Evolutionary conservation across 805 yeast species (phyloP).

Genomic region (Vanderwaltozyma verrucispora): DNA sequence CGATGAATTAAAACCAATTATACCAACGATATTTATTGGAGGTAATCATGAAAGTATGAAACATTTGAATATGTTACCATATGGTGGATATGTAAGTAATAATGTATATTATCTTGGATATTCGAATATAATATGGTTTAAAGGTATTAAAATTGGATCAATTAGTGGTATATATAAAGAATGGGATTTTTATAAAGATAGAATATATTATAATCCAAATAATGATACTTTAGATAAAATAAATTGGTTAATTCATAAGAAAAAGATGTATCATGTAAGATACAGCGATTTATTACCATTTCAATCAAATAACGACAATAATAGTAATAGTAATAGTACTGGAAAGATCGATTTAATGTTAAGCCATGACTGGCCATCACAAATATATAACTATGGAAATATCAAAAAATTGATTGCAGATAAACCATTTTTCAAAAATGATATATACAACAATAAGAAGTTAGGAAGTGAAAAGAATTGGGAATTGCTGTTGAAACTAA

Average conservation of each 20-base stretch:
- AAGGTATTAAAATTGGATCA: conserved; percentile 72
- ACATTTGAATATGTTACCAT: conserved; percentile 57
- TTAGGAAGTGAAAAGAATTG: conserved; percentile 68
- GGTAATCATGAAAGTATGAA: conserved; percentile 93
- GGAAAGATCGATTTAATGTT: conserved; percentile 44
- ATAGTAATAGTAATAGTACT: neutral
- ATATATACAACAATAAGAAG: conserved; percentile 39
- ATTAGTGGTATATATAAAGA: conserved; percentile 72
- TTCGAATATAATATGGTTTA: conserved; percentile 60
- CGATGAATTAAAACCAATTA: conserved; percentile 35
- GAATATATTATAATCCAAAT: conserved; percentile 43
- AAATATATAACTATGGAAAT: conserved; percentile 59
- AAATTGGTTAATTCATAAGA: too few relatives aligned
- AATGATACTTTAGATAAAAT: too few relatives aligned
- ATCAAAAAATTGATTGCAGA: conserved; percentile 34
- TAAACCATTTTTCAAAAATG: conserved; percentile 62
- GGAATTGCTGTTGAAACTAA: conserved; percentile 40
- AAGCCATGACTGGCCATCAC: conserved; percentile 94
- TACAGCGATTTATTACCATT: conserved; percentile 48
- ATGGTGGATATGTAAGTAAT: conserved; percentile 92
- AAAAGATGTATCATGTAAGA: conserved; percentile 63
- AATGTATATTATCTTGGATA: conserved; percentile 79
- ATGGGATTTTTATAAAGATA: conserved; percentile 37
- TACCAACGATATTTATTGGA: conserved; percentile 74
- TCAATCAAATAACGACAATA: conserved; percentile 14